Percentiles rank a stretch among this genome's conserved stretches.
These are phyloP conservation scores for Staphylotrichum tortipilum DNA, from an alignment of 495 filamentous ascomycete species.

Conservation along the genomic window DNA sequence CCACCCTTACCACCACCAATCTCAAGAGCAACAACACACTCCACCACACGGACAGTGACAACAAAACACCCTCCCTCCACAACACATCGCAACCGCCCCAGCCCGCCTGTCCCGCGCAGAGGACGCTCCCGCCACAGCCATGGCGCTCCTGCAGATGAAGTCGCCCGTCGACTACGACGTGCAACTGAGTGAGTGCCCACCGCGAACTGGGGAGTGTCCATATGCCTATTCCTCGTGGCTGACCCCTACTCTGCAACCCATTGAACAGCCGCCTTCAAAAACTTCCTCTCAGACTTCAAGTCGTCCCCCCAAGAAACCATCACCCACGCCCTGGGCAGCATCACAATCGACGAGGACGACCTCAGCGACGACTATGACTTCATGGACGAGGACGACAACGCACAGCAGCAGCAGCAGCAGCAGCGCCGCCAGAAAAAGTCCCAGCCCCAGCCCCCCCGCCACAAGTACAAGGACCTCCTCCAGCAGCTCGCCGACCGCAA, in stretches of 20 bases:
- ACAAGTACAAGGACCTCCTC: constrained; percentile 87
- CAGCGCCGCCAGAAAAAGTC: constrained; percentile 39
- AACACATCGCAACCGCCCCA: not conserved
- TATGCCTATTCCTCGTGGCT: too few species aligned
- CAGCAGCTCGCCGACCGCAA: constrained; percentile 79
- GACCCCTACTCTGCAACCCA: too few species aligned
- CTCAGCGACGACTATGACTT: constrained; percentile 93
- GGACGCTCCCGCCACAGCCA: constrained; percentile 28
- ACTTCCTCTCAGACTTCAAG: constrained; percentile 85
- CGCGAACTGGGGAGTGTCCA: too few species aligned
- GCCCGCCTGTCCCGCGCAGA: not conserved
- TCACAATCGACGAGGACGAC: constrained; percentile 80
- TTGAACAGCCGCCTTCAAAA: constrained; percentile 64
- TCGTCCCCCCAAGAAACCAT: constrained; percentile 64
- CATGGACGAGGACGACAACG: constrained; percentile 71
- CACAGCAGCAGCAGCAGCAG: constrained; percentile 43
- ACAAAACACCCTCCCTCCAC: too few species aligned
- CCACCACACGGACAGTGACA: too few species aligned
- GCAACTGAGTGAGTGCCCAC: constrained; percentile 64
- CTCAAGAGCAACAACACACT: too few species aligned
- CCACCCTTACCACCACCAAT: too few species aligned
- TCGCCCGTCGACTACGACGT: constrained; percentile 75
- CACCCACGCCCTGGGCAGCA: constrained; percentile 66
- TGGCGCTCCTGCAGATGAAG: constrained; percentile 72
- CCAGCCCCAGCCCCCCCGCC: constrained; percentile 46